Conservation (phyloP, 2,329 filamentous ascomycete genomes). For the Colletotrichum kahawae region DNA sequence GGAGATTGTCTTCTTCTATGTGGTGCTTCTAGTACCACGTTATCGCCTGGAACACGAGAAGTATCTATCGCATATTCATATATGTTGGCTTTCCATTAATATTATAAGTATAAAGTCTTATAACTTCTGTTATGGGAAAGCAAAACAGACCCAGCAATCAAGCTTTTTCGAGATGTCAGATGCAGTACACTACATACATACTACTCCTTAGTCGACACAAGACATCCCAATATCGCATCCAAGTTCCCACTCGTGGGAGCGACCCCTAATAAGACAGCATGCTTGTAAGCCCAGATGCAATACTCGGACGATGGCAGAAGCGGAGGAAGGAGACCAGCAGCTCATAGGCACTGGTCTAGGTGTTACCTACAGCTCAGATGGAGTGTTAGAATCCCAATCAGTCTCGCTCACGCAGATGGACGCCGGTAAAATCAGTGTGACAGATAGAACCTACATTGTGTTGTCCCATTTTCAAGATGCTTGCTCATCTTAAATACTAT, state of each 20-base stretch:
- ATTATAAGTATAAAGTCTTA: background rate
- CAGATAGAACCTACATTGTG: rapidly evolving
- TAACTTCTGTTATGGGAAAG: background rate
- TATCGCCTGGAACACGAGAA: background rate
- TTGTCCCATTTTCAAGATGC: background rate
- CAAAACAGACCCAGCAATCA: background rate
- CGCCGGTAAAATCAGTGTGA: background rate
- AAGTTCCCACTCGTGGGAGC: no score
- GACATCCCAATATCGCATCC: background rate
- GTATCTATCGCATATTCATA: background rate
- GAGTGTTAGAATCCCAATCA: background rate
- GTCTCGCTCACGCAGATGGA: background rate
- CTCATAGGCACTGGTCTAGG: rapidly evolving
- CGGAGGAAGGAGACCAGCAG: background rate
- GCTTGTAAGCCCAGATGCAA: rapidly evolving
- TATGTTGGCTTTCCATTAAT: rapidly evolving
- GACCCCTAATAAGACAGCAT: no score
- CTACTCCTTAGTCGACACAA: background rate
- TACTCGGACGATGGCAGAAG: background rate
- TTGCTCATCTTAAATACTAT: background rate
- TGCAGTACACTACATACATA: background rate
- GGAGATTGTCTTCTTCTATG: background rate
- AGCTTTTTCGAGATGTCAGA: no score
- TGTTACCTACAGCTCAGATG: background rate
- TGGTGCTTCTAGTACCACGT: background rate